Conservation (phyloP, 495 filamentous ascomycete species). For the Pyrenula massariospora region DNA sequence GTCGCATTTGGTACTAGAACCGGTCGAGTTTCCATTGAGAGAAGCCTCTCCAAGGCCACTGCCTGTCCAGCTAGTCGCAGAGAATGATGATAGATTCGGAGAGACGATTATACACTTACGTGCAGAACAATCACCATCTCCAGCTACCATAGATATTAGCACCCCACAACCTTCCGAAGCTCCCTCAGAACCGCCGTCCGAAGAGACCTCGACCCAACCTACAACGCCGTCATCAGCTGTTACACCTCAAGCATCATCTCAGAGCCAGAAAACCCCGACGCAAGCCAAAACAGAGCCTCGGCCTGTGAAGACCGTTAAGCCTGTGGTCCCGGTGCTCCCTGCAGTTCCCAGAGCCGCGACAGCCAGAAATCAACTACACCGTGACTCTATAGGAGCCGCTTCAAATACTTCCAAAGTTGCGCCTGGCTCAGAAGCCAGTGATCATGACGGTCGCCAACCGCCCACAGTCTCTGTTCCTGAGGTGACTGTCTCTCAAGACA, state of each 20-base stretch:
- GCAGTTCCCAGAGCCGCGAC: constrained; percentile 44
- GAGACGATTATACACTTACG: constrained; percentile 12
- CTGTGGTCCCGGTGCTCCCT: constrained; percentile 57
- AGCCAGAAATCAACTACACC: constrained; percentile 29
- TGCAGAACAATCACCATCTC: constrained; percentile 15
- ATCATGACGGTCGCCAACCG: constrained; percentile 8
- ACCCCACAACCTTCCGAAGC: constrained; percentile 56
- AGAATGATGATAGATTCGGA: constrained; percentile 6
- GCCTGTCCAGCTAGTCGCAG: not conserved
- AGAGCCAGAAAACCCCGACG: constrained; percentile 10
- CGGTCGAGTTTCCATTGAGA: constrained; percentile 39
- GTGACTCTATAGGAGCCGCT: constrained; percentile 24
- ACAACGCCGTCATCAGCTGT: constrained; percentile 55
- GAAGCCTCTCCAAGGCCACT: constrained; percentile 9
- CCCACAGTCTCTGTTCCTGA: constrained; percentile 10
- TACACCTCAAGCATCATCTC: constrained; percentile 8
- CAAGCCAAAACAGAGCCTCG: constrained; percentile 29
- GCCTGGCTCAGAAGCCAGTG: constrained; percentile 11
- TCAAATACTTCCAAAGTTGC: constrained; percentile 22
- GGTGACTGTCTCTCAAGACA: constrained; percentile 1
- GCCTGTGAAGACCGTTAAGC: constrained; percentile 36
- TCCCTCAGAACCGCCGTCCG: constrained; percentile 52
- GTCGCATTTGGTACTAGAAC: constrained; percentile 19
- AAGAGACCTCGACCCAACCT: constrained; percentile 54
- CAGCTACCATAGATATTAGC: constrained; percentile 43